These are phyloP conservation scores for Aurantiochytrium sp. DNA, from an alignment of 108 stramenopile species.

Conservation along the genomic window DNA sequence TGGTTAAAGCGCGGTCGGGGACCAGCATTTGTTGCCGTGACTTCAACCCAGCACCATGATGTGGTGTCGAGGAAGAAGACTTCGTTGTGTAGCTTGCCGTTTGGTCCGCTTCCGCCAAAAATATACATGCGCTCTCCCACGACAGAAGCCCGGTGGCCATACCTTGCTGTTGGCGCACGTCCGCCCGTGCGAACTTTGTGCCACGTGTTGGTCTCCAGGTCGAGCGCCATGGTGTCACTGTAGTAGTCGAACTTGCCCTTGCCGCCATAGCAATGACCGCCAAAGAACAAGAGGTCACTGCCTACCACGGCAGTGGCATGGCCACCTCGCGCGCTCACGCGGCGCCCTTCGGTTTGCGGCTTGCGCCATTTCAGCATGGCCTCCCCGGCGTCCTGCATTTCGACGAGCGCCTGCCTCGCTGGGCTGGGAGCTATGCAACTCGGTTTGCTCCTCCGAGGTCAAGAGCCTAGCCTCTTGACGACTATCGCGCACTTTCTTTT, in stretches of 20 bases:
- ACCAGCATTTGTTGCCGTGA: conserved; percentile 36
- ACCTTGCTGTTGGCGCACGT: conserved; percentile 35
- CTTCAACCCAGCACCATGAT: conserved; percentile 52
- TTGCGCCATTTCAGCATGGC: conserved; percentile 5
- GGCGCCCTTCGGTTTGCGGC: neutral
- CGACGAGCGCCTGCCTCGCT: too few relatives aligned
- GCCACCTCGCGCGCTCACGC: conserved; percentile 28
- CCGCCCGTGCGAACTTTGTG: conserved; percentile 46
- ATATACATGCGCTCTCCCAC: conserved; percentile 48
- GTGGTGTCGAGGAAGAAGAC: conserved; percentile 51
- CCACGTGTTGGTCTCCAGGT: conserved; percentile 48
- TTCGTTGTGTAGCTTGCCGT: conserved; percentile 42
- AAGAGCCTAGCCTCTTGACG: neutral
- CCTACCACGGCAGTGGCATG: conserved; percentile 40
- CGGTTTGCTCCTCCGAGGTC: too few relatives aligned
- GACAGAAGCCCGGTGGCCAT: conserved; percentile 22
- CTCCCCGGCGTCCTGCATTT: neutral
- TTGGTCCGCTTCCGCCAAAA: conserved; percentile 48
- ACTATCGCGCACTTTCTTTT: neutral
- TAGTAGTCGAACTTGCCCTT: conserved; percentile 43
- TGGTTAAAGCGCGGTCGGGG: conserved; percentile 48
- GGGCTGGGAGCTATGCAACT: too few relatives aligned
- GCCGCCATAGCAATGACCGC: conserved; percentile 43
- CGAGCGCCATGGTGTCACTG: conserved; percentile 49
- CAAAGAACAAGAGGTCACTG: conserved; percentile 48